Evolutionary conservation across 345 rosid genomes (phyloP), one percentile per base, ranked within the genome.

Genomic region (Ailanthus altissimus): DNA sequence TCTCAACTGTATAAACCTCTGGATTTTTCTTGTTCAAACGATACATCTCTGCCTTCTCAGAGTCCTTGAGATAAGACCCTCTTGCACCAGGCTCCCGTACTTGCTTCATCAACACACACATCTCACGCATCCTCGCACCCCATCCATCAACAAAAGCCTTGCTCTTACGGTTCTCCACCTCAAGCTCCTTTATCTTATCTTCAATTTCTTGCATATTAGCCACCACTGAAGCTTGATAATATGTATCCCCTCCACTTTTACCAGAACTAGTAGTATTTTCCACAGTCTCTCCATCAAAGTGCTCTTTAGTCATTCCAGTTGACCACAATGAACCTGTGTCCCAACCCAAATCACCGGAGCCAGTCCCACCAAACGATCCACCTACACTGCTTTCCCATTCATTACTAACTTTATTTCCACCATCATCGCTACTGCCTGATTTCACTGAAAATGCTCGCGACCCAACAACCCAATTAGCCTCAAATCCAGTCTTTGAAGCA

Each of bases 11-110:
- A 81, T 96, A 89, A 0, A 88, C 90, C 81, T 89, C 98, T 0
- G 97, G 98, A 78, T 92, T 86, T 83, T 93, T 84, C 82, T 93
- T 92, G 75, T 92, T 97, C 84, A 92, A 84, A 36, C 91, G 88
- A 21, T 96, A 96, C 94, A 96, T 96, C 89, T 93, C 97, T n/a
- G 93, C 87, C 88, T 96, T 96, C 83, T 93, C 97, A 0, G 97
- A 90, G 73, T 96, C 97, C 82, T 92, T 96, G 67, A 96, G 85
- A 75, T 92, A 96, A 69, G 97, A 77, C 0, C 98, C 99, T 80
- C 99, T 84, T 32, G 89, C 93, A 26, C 99, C 99, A 70, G 97
- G 99, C 82, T 96, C 97, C 75, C 73, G 81, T 20, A 91, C 93
- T 83, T 93, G 97, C 85, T 92, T 91, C 86, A 93, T 72, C 80